Evolutionary conservation across 192 early-diverging fungal genomes (phyloP).

Genomic region (Lunasporangiospora selenospora): DNA sequence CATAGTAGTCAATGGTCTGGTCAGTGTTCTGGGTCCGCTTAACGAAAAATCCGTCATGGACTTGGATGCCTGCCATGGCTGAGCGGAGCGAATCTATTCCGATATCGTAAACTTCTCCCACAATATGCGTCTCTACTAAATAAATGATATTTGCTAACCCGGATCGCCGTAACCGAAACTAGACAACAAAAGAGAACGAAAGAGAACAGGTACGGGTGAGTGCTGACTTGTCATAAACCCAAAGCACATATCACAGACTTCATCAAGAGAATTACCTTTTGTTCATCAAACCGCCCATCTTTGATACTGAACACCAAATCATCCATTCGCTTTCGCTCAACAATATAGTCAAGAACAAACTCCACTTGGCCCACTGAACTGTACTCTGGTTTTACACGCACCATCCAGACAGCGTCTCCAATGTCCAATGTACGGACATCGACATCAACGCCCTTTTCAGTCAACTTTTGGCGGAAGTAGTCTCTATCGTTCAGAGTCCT

Average conservation of each 20-base stretch:
- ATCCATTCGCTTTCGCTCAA: conserved; percentile 95
- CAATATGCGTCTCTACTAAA: conserved; percentile 82
- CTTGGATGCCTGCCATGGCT: conserved; percentile 76
- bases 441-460: conserved; percentile 58
- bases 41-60: conserved; percentile 83
- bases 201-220: not conserved
- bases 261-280: conserved; percentile 86
- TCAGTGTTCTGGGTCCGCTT: conserved; percentile 78
- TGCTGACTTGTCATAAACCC: too few relatives aligned
- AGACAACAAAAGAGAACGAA: conserved; percentile 10
- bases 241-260: too few relatives aligned
- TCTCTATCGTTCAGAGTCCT: conserved; percentile 68
- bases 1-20: conserved; percentile 84
- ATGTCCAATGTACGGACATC: conserved; percentile 72
- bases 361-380: conserved; percentile 53
- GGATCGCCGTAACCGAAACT: conserved; percentile 75
- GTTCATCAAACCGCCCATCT: conserved; percentile 92
- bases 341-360: conserved; percentile 82
- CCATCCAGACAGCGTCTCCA: conserved; percentile 94
- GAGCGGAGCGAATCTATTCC: conserved; percentile 72
- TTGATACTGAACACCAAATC: conserved; percentile 92
- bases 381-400: conserved; percentile 43
- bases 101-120: conserved; percentile 65
- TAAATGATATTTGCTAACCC: conserved; percentile 84
- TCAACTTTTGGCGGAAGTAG: conserved; percentile 75